Conservation (phyloP, 495 filamentous ascomycete species). For the Xylaria castorea region DNA sequence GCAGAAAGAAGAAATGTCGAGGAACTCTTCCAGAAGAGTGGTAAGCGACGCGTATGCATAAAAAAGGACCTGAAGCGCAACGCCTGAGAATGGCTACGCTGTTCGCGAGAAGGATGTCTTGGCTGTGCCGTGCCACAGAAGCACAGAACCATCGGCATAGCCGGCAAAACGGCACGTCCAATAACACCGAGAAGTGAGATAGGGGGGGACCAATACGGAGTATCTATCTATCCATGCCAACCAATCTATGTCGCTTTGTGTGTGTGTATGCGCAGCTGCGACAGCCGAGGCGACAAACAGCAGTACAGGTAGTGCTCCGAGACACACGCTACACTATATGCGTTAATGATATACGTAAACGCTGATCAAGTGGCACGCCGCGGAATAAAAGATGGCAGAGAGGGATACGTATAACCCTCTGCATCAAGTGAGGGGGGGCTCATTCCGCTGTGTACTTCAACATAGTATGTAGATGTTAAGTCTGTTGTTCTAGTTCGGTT, state of each 20-base stretch:
- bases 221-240: neutral
- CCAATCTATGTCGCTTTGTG: neutral
- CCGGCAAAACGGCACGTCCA: constrained; percentile 2
- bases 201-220: constrained; percentile 7
- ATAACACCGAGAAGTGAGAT: constrained; percentile 12
- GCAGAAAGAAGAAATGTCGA: constrained; percentile 22
- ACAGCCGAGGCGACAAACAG: too few relatives aligned
- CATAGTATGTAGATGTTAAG: neutral
- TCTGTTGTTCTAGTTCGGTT: neutral
- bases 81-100: neutral
- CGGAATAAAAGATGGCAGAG: too few relatives aligned
- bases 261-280: neutral
- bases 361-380: neutral
- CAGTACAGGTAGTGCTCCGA: too few relatives aligned
- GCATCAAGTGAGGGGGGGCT: neutral
- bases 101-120: constrained; percentile 1
- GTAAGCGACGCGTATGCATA: neutral
- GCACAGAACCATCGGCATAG: constrained; percentile 14
- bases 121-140: constrained; percentile 3
- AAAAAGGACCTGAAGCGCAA: neutral
- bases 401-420: too few relatives aligned
- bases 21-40: constrained; percentile 27
- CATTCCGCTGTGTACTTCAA: constrained; percentile 10
- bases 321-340: neutral
- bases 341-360: neutral